A percentile compares a stretch with the other conserved stretches of the same genome.
Conservation (phyloP, 768 basidiomycete species). For the Rickenella mellea region DNA sequence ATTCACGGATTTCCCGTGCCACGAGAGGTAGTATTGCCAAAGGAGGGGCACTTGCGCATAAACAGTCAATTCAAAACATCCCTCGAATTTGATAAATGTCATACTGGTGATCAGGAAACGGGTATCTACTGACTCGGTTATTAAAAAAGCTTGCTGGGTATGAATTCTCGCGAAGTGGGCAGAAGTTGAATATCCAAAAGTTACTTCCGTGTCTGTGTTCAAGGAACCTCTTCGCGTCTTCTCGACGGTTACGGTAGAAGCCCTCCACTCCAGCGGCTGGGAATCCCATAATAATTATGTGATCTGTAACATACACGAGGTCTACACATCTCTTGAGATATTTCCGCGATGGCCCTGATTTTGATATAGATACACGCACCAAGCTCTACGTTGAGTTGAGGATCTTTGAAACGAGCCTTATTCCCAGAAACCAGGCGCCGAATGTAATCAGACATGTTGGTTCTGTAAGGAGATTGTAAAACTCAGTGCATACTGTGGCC, state of each 20-base stretch:
- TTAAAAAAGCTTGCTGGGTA: slow-evolving; percentile 64
- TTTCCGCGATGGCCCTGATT: slow-evolving; percentile 6
- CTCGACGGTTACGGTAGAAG: slow-evolving; percentile 68
- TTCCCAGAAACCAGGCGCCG: slow-evolving; percentile 72
- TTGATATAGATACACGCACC: slow-evolving; percentile 30
- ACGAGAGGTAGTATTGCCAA: slow-evolving; percentile 63
- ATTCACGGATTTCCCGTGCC: slow-evolving; percentile 63
- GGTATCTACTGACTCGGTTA: slow-evolving; percentile 72
- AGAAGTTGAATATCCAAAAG: slow-evolving; percentile 87
- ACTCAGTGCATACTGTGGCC: no score
- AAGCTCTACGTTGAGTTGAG: slow-evolving; percentile 57
- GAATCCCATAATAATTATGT: slow-evolving; percentile 75
- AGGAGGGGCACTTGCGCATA: slow-evolving; percentile 54
- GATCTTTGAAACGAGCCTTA: slow-evolving; percentile 71
- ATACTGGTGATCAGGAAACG: slow-evolving; percentile 87
- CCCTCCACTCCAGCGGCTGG: slow-evolving; percentile 74
- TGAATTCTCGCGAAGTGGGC: slow-evolving; percentile 71
- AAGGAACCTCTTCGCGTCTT: slow-evolving; percentile 69
- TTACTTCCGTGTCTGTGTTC: slow-evolving; percentile 64
- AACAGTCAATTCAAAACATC: background rate
- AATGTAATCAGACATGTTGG: slow-evolving; percentile 51
- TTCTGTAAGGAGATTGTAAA: background rate
- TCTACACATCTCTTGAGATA: slow-evolving; percentile 21
- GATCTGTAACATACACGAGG: slow-evolving; percentile 63
- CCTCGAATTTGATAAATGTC: slow-evolving; percentile 17